Conservation (phyloP, 164 flowering plant species). For the Nymphaea thermarum region DNA sequence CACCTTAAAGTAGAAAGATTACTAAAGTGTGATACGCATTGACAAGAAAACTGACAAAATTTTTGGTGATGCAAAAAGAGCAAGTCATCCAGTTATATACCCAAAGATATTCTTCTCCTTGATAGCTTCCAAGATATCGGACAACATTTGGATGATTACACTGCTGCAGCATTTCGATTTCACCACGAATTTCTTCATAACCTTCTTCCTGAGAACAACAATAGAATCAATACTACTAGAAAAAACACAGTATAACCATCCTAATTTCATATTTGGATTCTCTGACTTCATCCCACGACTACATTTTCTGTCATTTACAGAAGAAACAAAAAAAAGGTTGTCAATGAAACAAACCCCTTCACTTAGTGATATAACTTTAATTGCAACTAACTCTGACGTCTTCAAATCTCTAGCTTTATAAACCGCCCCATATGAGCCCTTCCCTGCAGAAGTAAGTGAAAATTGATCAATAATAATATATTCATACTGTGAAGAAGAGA, state of each 20-base stretch:
- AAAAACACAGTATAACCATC: neutral
- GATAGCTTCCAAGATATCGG: constrained; percentile 96
- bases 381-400: constrained; percentile 94
- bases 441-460: constrained; percentile 39
- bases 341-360: constrained; percentile 61
- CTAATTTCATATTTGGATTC: neutral
- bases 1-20: no score
- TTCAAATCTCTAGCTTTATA: constrained; percentile 88
- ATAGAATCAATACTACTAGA: neutral
- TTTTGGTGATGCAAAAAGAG: no score
- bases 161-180: constrained; percentile 98
- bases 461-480: no score
- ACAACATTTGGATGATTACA: constrained; percentile 99
- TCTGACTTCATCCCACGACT: constrained; percentile 2
- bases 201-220: constrained; percentile 73
- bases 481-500: neutral
- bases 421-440: constrained; percentile 96
- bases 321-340: constrained; percentile 2
- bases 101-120: constrained; percentile 98
- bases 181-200: constrained; percentile 97
- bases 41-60: no score
- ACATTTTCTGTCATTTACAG: neutral
- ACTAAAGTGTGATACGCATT: no score
- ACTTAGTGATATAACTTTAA: constrained; percentile 84
- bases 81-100: constrained; percentile 20